A percentile compares a stretch with the other conserved stretches of the same genome.
These are phyloP conservation scores for Epichloe aotearoae DNA, from an alignment of 2,329 filamentous ascomycete species.

Conservation along the genomic window DNA sequence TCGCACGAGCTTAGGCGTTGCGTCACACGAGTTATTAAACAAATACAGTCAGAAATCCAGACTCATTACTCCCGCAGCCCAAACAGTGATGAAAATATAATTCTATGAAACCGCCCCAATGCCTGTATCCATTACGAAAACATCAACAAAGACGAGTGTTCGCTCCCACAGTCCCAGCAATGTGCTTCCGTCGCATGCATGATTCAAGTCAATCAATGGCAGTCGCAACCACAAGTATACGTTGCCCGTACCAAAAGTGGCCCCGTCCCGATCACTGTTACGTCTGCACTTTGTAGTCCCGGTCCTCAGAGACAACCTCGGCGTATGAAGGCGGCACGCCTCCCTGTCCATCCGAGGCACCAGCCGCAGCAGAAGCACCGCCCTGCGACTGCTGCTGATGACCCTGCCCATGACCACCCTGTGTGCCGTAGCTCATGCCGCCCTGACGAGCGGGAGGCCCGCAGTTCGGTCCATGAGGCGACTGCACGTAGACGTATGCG, in stretches of 20 bases:
- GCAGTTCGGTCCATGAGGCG: constrained; percentile 24
- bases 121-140: too few species aligned
- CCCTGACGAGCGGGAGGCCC: constrained; percentile 16
- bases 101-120: too few species aligned
- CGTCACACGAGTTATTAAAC: neutral
- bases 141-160: too few species aligned
- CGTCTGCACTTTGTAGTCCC: constrained; percentile 79
- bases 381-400: constrained; percentile 13
- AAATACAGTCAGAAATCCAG: neutral
- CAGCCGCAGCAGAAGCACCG: constrained; percentile 25
- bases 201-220: too few species aligned
- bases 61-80: neutral
- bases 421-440: constrained; percentile 11
- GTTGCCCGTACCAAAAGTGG: neutral
- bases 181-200: neutral
- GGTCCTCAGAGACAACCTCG: constrained; percentile 76
- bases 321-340: constrained; percentile 69
- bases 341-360: constrained; percentile 26
- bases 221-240: neutral
- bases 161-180: too few species aligned
- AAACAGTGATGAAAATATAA: neutral
- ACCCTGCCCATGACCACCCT: neutral
- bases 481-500: constrained; percentile 65
- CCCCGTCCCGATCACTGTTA: constrained; percentile 12
- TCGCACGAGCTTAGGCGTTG: too few species aligned